Evolutionary conservation across 768 basidiomycete species (phyloP).

Genomic region (Fomitopsis serialis): DNA sequence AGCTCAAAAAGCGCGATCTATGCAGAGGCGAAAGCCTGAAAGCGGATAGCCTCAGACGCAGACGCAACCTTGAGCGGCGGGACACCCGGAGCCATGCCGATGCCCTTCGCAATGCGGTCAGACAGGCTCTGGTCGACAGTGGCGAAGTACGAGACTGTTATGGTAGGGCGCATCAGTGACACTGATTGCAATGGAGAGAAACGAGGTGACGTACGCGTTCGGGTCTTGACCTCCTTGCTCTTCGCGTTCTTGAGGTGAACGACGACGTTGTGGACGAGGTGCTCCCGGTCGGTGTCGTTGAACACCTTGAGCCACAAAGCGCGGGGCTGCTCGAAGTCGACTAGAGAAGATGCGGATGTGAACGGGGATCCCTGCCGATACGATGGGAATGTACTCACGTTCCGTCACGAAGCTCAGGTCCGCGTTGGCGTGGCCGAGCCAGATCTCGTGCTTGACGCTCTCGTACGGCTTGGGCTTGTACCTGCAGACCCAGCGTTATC

Average conservation of each 20-base stretch:
- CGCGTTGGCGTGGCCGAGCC: constrained; percentile 62
- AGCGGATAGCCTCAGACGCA: constrained; percentile 51
- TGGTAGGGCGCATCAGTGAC: neutral
- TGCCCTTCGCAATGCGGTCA: constrained; percentile 72
- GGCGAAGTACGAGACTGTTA: constrained; percentile 70
- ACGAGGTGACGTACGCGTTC: constrained; percentile 50
- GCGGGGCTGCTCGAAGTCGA: constrained; percentile 84
- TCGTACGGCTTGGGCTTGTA: constrained; percentile 40
- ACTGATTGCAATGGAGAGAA: neutral
- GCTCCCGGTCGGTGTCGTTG: constrained; percentile 51
- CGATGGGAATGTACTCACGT: constrained; percentile 41
- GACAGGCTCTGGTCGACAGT: constrained; percentile 71
- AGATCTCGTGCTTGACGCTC: constrained; percentile 61
- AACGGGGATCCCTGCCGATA: neutral
- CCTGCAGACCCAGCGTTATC: neutral
- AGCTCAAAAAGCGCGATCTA: neutral
- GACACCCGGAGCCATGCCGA: constrained; percentile 49
- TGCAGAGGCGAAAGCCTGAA: constrained; percentile 24
- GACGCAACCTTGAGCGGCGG: constrained; percentile 56
- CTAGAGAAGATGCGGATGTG: constrained; percentile 26
- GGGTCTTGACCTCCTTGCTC: constrained; percentile 50
- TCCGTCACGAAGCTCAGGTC: constrained; percentile 75
- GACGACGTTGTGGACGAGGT: constrained; percentile 63
- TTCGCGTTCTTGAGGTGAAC: constrained; percentile 60
- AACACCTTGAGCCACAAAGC: constrained; percentile 65